phyloP scores from a whole-genome alignment of 495 filamentous ascomycete species.

The Penicillium psychrofluorescens region DNA sequence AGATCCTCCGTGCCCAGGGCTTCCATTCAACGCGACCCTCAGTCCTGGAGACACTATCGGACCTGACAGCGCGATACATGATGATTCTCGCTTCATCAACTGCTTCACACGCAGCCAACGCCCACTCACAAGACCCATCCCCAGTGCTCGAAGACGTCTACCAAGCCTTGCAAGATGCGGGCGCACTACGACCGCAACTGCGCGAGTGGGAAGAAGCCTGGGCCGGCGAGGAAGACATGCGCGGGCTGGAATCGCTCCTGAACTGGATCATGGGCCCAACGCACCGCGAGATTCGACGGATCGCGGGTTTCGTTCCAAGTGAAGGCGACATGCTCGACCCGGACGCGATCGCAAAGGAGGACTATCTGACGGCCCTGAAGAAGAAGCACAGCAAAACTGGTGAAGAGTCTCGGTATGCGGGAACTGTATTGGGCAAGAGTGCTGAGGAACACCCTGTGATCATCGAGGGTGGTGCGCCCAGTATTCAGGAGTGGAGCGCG shows the following conservation, averaged over 20 bases:
- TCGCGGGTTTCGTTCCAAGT: slow-evolving; percentile 48
- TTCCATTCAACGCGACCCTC: slow-evolving; percentile 68
- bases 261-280: slow-evolving; percentile 62
- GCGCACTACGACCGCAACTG: slow-evolving; percentile 57
- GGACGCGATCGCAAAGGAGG: slow-evolving; percentile 50
- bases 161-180: slow-evolving; percentile 71
- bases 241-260: slow-evolving; percentile 65
- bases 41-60: slow-evolving; percentile 70
- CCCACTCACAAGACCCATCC: slow-evolving; percentile 39
- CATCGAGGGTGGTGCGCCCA: slow-evolving; percentile 67
- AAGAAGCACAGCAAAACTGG: slow-evolving; percentile 79
- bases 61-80: slow-evolving; percentile 69
- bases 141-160: slow-evolving; percentile 69
- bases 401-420: slow-evolving; percentile 72
- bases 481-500: slow-evolving; percentile 57
- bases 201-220: slow-evolving; percentile 52
- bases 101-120: slow-evolving; percentile 50
- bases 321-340: slow-evolving; percentile 39
- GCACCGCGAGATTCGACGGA: slow-evolving; percentile 65
- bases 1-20: slow-evolving; percentile 80
- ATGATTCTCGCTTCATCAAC: slow-evolving; percentile 58
- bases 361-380: slow-evolving; percentile 72
- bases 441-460: slow-evolving; percentile 58
- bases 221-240: slow-evolving; percentile 59
- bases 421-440: slow-evolving; percentile 66